phyloP scores from a whole-genome alignment of 768 basidiomycete genomes.

The Suillus americanus region DNA sequence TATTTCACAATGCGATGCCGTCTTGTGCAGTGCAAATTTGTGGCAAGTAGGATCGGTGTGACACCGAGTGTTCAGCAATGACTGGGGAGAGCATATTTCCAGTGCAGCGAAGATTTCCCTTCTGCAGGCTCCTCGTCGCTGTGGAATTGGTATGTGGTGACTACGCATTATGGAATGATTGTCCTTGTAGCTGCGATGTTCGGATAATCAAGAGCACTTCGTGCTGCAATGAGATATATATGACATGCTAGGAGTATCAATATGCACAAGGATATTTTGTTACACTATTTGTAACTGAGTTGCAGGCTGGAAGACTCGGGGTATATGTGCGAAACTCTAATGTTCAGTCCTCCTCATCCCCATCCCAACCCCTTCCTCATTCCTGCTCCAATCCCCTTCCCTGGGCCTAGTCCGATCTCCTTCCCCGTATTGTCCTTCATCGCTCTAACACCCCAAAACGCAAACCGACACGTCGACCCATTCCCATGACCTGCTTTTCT shows the following conservation, averaged over 20 bases:
- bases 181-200: not conserved
- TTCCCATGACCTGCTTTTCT: conserved; percentile 36
- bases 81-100: not conserved
- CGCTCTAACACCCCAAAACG: conserved; percentile 40
- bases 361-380: not conserved
- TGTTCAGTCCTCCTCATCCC: not conserved
- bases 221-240: not conserved
- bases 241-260: not conserved
- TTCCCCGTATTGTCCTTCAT: conserved; percentile 31
- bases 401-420: conserved; percentile 34
- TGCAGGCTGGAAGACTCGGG: not conserved
- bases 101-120: too few relatives aligned
- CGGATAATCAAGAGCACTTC: not conserved
- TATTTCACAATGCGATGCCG: not conserved
- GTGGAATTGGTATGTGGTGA: not conserved
- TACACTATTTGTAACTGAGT: not conserved
- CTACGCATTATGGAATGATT: not conserved
- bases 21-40: not conserved
- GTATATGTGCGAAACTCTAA: not conserved
- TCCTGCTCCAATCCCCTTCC: conserved; percentile 19
- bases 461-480: conserved; percentile 27
- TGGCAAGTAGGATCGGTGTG: not conserved
- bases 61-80: not conserved
- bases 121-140: not conserved
- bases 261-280: not conserved